Conservation (phyloP, 2,329 filamentous ascomycete genomes). For the Trichoderma sp. region DNA sequence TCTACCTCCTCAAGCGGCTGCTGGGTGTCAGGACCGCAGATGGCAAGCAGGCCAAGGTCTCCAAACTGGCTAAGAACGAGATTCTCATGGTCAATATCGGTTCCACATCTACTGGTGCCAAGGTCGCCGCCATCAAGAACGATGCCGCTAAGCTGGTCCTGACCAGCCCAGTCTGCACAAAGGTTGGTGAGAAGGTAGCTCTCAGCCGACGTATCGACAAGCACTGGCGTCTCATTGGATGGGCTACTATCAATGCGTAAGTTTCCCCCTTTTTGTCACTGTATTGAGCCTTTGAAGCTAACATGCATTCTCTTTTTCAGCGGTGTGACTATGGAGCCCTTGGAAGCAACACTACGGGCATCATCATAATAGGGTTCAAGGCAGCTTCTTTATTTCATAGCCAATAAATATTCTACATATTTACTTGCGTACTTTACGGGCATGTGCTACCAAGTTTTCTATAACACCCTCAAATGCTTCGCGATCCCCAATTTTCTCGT, state of each 20-base stretch:
- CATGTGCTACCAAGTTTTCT: constrained; percentile 92
- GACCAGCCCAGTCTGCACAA: constrained; percentile 92
- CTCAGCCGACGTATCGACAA: constrained; percentile 96
- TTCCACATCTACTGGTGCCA: constrained; percentile 93
- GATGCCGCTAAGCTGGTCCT: constrained; percentile 94
- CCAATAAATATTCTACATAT: constrained; percentile 1
- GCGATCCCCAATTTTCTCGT: constrained; percentile 84
- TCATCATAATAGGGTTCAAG: neutral
- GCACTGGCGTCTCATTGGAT: constrained; percentile 95
- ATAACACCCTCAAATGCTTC: constrained; percentile 96
- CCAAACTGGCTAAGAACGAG: constrained; percentile 97
- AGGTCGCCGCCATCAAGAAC: constrained; percentile 94
- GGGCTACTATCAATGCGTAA: constrained; percentile 75
- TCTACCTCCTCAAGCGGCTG: constrained; percentile 91
- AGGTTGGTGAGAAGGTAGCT: constrained; percentile 97
- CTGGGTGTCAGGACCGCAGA: constrained; percentile 97
- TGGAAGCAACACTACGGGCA: neutral
- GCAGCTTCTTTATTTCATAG: neutral
- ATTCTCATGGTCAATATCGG: constrained; percentile 99
- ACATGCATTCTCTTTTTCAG: constrained; percentile 34
- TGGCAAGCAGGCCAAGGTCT: constrained; percentile 98
- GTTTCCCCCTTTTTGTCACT: constrained; percentile 28
- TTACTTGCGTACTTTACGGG: constrained; percentile 76
- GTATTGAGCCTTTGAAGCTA: neutral
- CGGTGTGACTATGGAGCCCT: constrained; percentile 52